A percentile compares a stretch with the other conserved stretches of the same genome.
Conservation (phyloP, 148 eudicot species). For the Vaccinium vitisidaea region DNA sequence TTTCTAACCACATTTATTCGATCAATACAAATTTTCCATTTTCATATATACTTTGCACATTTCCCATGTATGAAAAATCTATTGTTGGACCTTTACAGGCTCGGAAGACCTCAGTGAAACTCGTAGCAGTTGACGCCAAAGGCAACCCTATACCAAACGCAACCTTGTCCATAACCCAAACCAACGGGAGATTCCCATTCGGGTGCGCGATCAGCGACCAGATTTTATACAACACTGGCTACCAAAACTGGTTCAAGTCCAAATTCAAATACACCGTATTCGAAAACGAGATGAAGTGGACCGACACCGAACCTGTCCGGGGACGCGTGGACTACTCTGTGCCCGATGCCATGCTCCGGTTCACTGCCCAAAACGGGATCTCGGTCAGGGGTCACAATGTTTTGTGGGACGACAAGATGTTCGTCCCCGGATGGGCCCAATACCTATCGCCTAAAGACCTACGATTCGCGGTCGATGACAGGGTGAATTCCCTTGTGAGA, state of each 20-base stretch:
- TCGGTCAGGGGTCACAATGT: constrained; percentile 60
- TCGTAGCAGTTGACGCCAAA: constrained; percentile 35
- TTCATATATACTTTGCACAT: too few species aligned
- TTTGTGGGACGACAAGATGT: constrained; percentile 47
- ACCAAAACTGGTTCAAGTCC: constrained; percentile 53
- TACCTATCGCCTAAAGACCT: constrained; percentile 24
- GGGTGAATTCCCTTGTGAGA: constrained; percentile 33
- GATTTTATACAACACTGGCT: constrained; percentile 44
- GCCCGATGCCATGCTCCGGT: constrained; percentile 45
- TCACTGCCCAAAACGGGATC: constrained; percentile 24
- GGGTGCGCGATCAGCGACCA: constrained; percentile 49
- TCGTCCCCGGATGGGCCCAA: constrained; percentile 35
- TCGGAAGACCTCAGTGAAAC: constrained; percentile 40
- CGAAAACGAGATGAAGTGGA: constrained; percentile 69
- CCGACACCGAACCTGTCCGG: constrained; percentile 25
- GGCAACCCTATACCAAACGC: constrained; percentile 39
- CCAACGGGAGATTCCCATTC: constrained; percentile 35
- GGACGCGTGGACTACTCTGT: constrained; percentile 44
- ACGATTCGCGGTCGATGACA: constrained; percentile 17
- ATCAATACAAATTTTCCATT: too few species aligned
- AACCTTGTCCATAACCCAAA: constrained; percentile 30
- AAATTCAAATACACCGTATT: constrained; percentile 43
- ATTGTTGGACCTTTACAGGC: constrained; percentile 24
- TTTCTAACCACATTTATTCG: too few species aligned
- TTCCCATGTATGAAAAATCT: not conserved